A percentile compares a stretch with the other conserved stretches of the same genome.
Evolutionary conservation across 2,329 filamentous ascomycete species (phyloP).

Genomic region (Fulvia fulva): DNA sequence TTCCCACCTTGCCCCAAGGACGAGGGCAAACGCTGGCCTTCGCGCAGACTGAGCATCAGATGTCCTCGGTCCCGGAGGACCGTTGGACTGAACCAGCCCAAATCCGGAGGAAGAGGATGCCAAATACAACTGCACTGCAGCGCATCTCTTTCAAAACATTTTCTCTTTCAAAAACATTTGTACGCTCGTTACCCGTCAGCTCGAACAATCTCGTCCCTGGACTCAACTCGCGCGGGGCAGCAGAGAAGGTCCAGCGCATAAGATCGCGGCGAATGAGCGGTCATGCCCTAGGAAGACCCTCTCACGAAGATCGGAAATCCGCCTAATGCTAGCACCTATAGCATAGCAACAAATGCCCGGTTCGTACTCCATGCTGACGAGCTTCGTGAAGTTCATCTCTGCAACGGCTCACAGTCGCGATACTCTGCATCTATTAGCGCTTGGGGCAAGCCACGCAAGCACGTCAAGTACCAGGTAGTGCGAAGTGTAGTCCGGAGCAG

Average conservation of each 20-base stretch:
- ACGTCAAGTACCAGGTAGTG: constrained; percentile 24
- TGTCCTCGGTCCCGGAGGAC: constrained; percentile 15
- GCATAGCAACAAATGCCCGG: constrained; percentile 35
- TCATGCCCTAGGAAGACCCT: constrained; percentile 33
- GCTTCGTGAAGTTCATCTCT: constrained; percentile 23
- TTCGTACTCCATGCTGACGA: constrained; percentile 21
- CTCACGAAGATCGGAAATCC: constrained; percentile 31
- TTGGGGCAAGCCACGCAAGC: constrained; percentile 33
- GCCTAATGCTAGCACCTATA: constrained; percentile 30
- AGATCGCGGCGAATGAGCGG: constrained; percentile 31
- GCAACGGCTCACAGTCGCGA: constrained; percentile 30
- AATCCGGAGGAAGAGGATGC: constrained; percentile 34
- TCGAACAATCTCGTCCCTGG: constrained; percentile 12
- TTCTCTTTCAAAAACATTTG: not conserved
- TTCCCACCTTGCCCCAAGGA: constrained; percentile 4
- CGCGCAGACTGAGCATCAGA: constrained; percentile 13
- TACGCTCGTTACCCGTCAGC: constrained; percentile 31
- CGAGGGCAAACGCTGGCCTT: not conserved
- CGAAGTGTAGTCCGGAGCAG: constrained; percentile 34
- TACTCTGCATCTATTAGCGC: constrained; percentile 17
- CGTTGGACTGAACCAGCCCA: constrained; percentile 30
- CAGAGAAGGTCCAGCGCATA: constrained; percentile 25
- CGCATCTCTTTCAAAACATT: constrained; percentile 28
- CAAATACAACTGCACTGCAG: constrained; percentile 32
- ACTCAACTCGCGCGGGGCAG: constrained; percentile 21